Percentiles rank a stretch among this genome's conserved stretches.
These are phyloP conservation scores for Mikania micrantha DNA, from an alignment of 129 eudicot species.

Conservation along the genomic window DNA sequence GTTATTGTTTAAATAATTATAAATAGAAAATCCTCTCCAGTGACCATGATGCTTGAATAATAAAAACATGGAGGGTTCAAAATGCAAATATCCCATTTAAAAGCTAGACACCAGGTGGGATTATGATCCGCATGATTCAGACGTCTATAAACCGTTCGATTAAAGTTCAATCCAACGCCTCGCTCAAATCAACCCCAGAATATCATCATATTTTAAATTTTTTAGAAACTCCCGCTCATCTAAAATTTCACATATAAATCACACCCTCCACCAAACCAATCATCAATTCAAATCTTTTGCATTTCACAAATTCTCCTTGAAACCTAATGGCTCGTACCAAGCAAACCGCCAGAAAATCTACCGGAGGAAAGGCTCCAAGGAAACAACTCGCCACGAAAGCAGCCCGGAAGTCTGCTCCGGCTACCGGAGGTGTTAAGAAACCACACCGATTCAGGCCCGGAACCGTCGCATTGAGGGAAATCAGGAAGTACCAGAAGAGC, in stretches of 20 bases:
- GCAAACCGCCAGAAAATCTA: slow-evolving; percentile 54
- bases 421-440: slow-evolving; percentile 59
- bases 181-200: background rate
- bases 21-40: no score
- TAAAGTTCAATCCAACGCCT: slow-evolving; percentile 9
- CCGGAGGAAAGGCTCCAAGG: slow-evolving; percentile 54
- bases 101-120: background rate
- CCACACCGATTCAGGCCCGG: slow-evolving; percentile 55
- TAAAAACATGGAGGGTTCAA: no score
- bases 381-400: slow-evolving; percentile 50
- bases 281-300: no score
- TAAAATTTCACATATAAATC: background rate
- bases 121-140: background rate
- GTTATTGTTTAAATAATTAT: no score
- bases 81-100: no score
- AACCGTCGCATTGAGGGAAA: slow-evolving; percentile 44
- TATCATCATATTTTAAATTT: no score
- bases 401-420: slow-evolving; percentile 47
- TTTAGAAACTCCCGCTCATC: no score
- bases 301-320: no score
- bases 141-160: slow-evolving; percentile 4
- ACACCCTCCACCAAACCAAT: no score
- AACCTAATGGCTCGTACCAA: slow-evolving; percentile 58
- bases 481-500: slow-evolving; percentile 51
- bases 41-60: no score